Evolutionary conservation across 305 asterid species (phyloP), one percentile per base, ranked within the genome.

Genomic region (Rubia peregrina): DNA sequence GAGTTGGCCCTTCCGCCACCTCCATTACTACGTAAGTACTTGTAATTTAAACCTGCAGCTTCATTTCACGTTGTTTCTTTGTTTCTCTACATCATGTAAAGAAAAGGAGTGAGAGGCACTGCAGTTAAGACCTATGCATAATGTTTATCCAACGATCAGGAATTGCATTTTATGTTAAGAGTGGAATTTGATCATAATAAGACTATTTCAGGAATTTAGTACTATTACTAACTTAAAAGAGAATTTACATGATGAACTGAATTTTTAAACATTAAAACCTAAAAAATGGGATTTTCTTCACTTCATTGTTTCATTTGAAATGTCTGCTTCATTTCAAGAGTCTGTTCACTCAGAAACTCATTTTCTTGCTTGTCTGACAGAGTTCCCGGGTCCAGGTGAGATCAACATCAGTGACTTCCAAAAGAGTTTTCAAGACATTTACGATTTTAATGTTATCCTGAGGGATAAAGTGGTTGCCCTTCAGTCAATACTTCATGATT

Each of bases 1-100:
- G 77, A 57, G 71, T 74, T 79, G 65, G 63, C 74, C 67, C 80
- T 86, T 76, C 92, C 90, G 41, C 81, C 87, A 22, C 84, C 80
- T 36, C 95, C 91, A 59, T 69, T 80, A 67, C 72, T 79, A 68
- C 85, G 96, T 90, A 64, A 83, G 85, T 75, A 49, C 68, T 72
- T 40, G 30, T 61, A 36, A 38, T 40, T 51, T 69, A 48, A 26
- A 67, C 40, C 60, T 67, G 7, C 60, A 67, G 9, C 42, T 36
- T 53, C 56, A 61, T 61, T 22, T 73, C 30, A 7, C 14, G 3
- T 1, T 44, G 3, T 1, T 44, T 44, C 53, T 41, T 11, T 42
- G 36, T 55, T 61, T 43, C 42, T 42, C 55, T 46, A 38, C 40
- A 36, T 69, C 53, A 36, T 9, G 53, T 30, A 49, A 26, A 17